Evolutionary conservation across 371 early-diverging fungal genomes (phyloP).

Genomic region (Mucor lusitanicus): DNA sequence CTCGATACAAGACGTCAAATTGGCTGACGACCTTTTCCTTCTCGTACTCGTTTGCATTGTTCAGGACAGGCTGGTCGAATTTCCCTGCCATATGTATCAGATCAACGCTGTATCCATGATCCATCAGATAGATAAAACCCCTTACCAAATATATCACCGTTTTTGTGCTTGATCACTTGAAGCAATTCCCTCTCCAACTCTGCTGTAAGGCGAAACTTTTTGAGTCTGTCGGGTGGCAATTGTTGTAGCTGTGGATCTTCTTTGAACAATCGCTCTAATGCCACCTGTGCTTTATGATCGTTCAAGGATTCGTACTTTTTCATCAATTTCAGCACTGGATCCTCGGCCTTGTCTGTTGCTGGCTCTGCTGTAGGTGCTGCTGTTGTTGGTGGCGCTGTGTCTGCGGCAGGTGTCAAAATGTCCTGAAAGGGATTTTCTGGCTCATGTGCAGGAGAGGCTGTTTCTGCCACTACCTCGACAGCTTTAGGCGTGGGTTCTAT

Average conservation of each 20-base stretch:
- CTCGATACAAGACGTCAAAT: slow-evolving; percentile 55
- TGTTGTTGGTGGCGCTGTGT: not conserved
- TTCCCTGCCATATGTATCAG: not conserved
- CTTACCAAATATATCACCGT: slow-evolving; percentile 3
- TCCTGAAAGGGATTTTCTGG: not conserved
- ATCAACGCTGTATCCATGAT: not conserved
- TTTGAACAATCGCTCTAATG: slow-evolving; percentile 17
- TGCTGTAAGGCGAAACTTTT: slow-evolving; percentile 18
- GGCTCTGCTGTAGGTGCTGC: not conserved
- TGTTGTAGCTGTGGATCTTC: slow-evolving; percentile 2
- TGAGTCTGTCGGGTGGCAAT: not conserved
- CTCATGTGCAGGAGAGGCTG: not conserved
- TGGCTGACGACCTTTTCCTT: slow-evolving; percentile 47
- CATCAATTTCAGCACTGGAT: slow-evolving; percentile 12
- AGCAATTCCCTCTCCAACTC: slow-evolving; percentile 29
- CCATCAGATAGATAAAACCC: not conserved
- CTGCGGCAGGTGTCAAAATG: not conserved
- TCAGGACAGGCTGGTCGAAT: not conserved
- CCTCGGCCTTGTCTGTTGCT: not conserved
- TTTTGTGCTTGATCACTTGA: slow-evolving; percentile 19
- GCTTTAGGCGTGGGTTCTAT: not conserved
- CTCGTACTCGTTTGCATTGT: slow-evolving; percentile 12
- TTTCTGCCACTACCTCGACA: not conserved
- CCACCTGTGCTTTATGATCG: slow-evolving; percentile 21
- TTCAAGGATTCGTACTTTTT: slow-evolving; percentile 23